A percentile compares a stretch with the other conserved stretches of the same genome.
These are phyloP conservation scores for Volvox carteri DNA, from an alignment of 163 green algal genomes.

Conservation along the genomic window DNA sequence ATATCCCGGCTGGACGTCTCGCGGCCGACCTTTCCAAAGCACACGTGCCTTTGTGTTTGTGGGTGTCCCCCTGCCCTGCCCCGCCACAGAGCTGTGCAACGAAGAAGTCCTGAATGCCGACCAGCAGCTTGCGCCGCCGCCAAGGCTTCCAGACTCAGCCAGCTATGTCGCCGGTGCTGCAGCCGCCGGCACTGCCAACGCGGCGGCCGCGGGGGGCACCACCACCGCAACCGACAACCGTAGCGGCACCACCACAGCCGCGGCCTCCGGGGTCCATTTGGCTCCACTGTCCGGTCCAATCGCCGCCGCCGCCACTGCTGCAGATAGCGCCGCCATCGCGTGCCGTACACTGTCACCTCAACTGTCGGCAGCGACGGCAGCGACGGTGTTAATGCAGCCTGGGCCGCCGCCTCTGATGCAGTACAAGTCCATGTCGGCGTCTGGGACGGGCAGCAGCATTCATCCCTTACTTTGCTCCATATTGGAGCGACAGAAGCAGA, in stretches of 20 bases:
- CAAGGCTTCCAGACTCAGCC: neutral
- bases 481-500: neutral
- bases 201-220: neutral
- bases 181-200: neutral
- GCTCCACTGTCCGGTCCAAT: neutral
- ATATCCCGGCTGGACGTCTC: neutral
- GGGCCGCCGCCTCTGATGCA: neutral
- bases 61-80: neutral
- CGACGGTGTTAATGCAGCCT: neutral
- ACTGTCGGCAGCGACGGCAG: neutral
- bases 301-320: neutral
- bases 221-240: too few relatives aligned
- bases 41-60: neutral
- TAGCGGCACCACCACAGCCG: too few relatives aligned
- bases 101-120: neutral
- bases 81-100: neutral
- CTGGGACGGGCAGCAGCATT: neutral
- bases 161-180: neutral
- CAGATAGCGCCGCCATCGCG: neutral
- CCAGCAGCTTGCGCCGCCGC: neutral
- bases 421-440: neutral
- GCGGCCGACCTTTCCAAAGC: neutral
- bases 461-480: neutral
- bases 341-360: neutral
- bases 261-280: too few relatives aligned